Evolutionary conservation across 2,329 filamentous ascomycete genomes (phyloP), one percentile per base, ranked within the genome.

Genomic region (Alternaria conjuncta): DNA sequence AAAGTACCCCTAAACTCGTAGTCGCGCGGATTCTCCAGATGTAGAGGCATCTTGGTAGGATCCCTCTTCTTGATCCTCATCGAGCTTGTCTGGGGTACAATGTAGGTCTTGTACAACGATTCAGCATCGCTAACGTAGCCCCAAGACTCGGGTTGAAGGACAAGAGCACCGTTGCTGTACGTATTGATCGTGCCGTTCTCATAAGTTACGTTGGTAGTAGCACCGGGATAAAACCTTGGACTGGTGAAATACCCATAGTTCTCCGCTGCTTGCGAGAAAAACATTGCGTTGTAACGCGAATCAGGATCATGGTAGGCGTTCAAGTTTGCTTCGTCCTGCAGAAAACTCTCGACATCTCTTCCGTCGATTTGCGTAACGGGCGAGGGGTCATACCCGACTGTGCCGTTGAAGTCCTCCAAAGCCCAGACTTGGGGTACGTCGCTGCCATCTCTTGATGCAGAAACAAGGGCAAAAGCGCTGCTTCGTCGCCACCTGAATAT

Each of bases 261-360:
- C 46, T 77, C 73, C 15, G 75, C 71, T 10, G 75, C 64, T 12
- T 75, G 75, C 66, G 77, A 74, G 60, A 77, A 75, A 61, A 83
- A 81, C 61, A 82, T 69, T 41, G 70, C 63, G 54, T 83, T 82
- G 60, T 78, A 83, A 18, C 78, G 71, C 0, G 80, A 75, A 60
- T 83, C 81, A 3, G 79, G 79, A 41, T 83, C 82, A 23, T 82
- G 80, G 32, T 77, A 79, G 0, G 70, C 28, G n/a, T 65, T 75
- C 30, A 70, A 45, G 3, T 68, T 49, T 15, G 79, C 72, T 49
- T 79, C 75, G 11, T 76, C 68, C 10, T 76, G 66, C 41, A 83
- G 64, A 25, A 78, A 82, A 13, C 75, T 67, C 7, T 72, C 61
- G 1, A 75, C 78, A 51, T 79, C 74, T 46, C 75, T 66, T 2